A percentile compares a stretch with the other conserved stretches of the same genome.
Conservation (phyloP, 2,329 filamentous ascomycete genomes). For the Microcera coccophila region DNA sequence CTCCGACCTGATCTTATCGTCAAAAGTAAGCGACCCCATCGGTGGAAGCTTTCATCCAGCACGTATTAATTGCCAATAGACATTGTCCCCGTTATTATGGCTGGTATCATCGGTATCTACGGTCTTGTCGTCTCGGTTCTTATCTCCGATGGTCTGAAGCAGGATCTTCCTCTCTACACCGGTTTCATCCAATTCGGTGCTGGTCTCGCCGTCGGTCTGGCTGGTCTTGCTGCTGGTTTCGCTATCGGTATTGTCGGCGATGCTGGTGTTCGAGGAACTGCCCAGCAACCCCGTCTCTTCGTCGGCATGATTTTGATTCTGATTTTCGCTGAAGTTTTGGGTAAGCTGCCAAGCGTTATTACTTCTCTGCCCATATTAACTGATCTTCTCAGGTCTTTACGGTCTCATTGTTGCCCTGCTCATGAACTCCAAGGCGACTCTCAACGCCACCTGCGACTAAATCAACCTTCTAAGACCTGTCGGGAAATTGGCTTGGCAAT, state of each 20-base stretch:
- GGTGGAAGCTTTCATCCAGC: not conserved
- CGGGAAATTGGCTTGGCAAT: conserved; percentile 35
- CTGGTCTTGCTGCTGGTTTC: conserved; percentile 80
- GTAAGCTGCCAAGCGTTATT: conserved; percentile 48
- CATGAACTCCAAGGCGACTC: conserved; percentile 92
- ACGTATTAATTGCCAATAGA: conserved; percentile 51
- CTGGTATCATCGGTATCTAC: conserved; percentile 99
- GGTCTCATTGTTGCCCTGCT: conserved; percentile 97
- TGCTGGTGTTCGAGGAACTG: conserved; percentile 81
- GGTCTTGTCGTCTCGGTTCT: conserved; percentile 84
- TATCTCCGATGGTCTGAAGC: conserved; percentile 74
- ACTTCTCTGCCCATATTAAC: conserved; percentile 19
- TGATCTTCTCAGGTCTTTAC: conserved; percentile 71
- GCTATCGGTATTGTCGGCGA: conserved; percentile 87
- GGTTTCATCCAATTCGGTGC: conserved; percentile 84
- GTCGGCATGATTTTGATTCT: conserved; percentile 98
- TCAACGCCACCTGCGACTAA: conserved; percentile 58
- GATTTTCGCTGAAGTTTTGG: conserved; percentile 99
- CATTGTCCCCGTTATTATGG: conserved; percentile 99
- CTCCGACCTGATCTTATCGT: conserved; percentile 96
- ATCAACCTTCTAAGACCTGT: conserved; percentile 9
- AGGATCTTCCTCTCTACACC: conserved; percentile 71
- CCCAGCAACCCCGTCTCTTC: conserved; percentile 80
- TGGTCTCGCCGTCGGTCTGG: conserved; percentile 75
- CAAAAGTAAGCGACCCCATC: conserved; percentile 70